Percentiles rank a stretch among this genome's conserved stretches.
phyloP scores from a whole-genome alignment of 495 filamentous ascomycete species.

The Tuber melanosporum region DNA sequence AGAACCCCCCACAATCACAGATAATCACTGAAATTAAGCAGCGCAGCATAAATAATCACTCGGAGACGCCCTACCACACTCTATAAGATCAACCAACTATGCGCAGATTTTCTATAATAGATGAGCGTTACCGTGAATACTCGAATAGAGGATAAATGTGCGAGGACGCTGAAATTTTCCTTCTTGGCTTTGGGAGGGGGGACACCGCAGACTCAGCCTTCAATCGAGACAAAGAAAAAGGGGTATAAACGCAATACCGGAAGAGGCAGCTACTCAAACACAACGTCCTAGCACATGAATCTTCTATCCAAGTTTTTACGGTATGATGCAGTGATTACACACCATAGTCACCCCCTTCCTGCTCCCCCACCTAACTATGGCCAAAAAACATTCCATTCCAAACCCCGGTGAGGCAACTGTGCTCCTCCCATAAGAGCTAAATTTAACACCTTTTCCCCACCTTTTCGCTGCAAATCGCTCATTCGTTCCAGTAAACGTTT shows the following conservation, averaged over 20 bases:
- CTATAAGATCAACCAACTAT: neutral
- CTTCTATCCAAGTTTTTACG: too few species aligned
- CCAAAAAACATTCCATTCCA: slow-evolving; percentile 51
- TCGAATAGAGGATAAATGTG: too few species aligned
- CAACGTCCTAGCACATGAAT: too few species aligned
- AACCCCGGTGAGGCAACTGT: slow-evolving; percentile 48
- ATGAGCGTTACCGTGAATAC: neutral
- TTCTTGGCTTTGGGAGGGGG: too few species aligned
- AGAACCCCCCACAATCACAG: neutral
- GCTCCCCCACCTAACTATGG: slow-evolving; percentile 48
- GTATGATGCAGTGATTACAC: neutral
- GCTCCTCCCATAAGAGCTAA: slow-evolving; percentile 47
- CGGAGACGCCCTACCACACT: neutral
- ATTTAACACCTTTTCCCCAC: slow-evolving; percentile 31
- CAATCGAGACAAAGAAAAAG: too few species aligned
- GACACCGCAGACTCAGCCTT: too few species aligned
- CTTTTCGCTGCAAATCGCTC: slow-evolving; percentile 67
- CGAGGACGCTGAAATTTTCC: too few species aligned
- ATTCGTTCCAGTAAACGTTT: slow-evolving; percentile 63
- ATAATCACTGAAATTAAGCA: neutral
- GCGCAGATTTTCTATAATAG: neutral
- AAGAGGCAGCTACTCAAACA: too few species aligned
- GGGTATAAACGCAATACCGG: too few species aligned
- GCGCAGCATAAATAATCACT: neutral
- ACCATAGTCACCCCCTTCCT: neutral